phyloP scores from a whole-genome alignment of 73 alveolate genomes.

The Uronychia setigera region DNA sequence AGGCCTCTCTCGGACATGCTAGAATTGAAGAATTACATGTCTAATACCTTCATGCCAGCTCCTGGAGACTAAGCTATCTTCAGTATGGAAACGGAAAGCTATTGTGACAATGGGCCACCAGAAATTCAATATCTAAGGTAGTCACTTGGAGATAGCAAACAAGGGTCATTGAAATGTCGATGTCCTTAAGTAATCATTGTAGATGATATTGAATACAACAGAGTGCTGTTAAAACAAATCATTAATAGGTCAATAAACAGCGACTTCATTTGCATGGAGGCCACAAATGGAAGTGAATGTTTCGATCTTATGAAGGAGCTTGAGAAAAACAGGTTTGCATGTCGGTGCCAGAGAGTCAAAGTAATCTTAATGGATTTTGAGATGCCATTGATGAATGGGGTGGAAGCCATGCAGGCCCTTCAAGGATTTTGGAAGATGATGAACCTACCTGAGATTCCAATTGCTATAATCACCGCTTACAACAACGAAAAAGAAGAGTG shows the following conservation, averaged over 20 bases:
- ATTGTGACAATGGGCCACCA: neutral
- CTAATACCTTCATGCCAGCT: neutral
- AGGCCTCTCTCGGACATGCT: slow-evolving; percentile 1
- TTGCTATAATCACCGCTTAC: too few species aligned
- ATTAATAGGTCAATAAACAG: too few species aligned
- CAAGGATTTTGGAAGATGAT: too few species aligned
- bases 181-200: neutral
- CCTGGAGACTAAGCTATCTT: neutral
- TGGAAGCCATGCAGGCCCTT: too few species aligned
- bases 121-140: neutral
- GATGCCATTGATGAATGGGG: too few species aligned
- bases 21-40: neutral
- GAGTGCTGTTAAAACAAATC: neutral
- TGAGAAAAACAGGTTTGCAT: neutral
- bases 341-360: too few species aligned
- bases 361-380: too few species aligned
- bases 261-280: neutral
- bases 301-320: neutral
- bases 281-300: neutral
- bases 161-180: too few species aligned
- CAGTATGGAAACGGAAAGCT: neutral
- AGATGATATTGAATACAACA: neutral
- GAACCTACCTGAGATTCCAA: too few species aligned
- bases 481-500: too few species aligned
- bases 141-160: too few species aligned